phyloP scores from a whole-genome alignment of 768 basidiomycete species.

The Pulveroboletus ravenelii region DNA sequence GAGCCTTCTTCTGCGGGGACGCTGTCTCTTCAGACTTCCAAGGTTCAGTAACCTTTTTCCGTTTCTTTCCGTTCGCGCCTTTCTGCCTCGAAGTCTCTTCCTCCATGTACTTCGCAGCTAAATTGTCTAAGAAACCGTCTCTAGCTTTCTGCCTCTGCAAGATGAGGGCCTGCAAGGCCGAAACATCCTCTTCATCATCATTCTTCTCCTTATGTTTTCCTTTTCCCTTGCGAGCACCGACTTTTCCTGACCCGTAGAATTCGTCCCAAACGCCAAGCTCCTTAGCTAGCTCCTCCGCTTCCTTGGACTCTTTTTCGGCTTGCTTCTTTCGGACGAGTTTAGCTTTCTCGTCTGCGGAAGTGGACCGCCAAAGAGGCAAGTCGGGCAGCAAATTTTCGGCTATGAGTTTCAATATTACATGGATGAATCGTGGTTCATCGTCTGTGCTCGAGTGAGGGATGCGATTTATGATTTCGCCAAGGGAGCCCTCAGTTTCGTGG shows the following conservation, averaged over 20 bases:
- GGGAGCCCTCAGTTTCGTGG: constrained; percentile 60
- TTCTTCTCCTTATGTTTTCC: constrained; percentile 42
- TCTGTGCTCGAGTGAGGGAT: constrained; percentile 81
- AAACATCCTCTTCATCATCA: constrained; percentile 55
- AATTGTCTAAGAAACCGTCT: constrained; percentile 67
- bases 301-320: constrained; percentile 72
- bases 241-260: constrained; percentile 77
- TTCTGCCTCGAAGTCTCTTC: constrained; percentile 32
- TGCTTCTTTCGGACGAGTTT: constrained; percentile 68
- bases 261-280: constrained; percentile 94
- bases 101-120: constrained; percentile 67
- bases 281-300: constrained; percentile 80
- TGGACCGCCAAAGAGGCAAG: constrained; percentile 60
- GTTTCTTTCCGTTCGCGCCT: constrained; percentile 49
- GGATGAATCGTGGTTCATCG: constrained; percentile 84
- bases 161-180: constrained; percentile 76
- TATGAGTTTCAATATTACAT: constrained; percentile 64
- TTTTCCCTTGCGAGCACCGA: constrained; percentile 52
- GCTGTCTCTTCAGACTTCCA: constrained; percentile 34
- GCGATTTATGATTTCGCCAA: constrained; percentile 76
- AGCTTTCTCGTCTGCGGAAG: constrained; percentile 76
- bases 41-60: constrained; percentile 34
- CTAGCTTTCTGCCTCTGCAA: constrained; percentile 67
- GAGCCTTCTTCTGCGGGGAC: constrained; percentile 49
- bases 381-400: constrained; percentile 50